Evolutionary conservation across 1,139 yeast genomes (phyloP), one percentile per base, ranked within the genome.

Genomic region (Saccharomycopsis crataegensis): DNA sequence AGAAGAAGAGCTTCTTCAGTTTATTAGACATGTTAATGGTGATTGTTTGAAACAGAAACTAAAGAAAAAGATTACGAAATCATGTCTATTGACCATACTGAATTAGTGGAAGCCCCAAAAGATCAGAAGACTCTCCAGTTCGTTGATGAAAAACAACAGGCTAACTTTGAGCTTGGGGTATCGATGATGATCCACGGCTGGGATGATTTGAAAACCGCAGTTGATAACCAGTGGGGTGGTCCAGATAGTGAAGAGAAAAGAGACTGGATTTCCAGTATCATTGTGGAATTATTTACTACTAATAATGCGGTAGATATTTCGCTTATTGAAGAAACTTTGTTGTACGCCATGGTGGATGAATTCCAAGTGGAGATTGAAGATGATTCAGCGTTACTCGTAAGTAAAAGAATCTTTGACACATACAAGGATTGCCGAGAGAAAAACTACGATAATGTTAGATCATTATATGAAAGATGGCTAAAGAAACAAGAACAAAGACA

Each of bases 201-300:
- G 99, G 95, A 89, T 58, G 93, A 87, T 47, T 74, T 93, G 55
- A 77, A 79, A 51, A 84, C 88, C 1, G 99, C 99, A 0, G 99
- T 94, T n/a, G 95, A 82, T n/a, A 88, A 87, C 65, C 74, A 77
- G 43, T 93, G 99, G 99, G 99, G 99, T 57, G 99, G 99, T 1
- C 81, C 96, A 14, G 87, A 87, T 48, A 85, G 96, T 11, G 79
- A 77, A 0, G 98, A 88, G 49, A 93, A 93, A 68, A 78, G 99
- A 64, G 99, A 93, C 66, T 94, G 99, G 99, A 77, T 91, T 58
- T 82, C 90, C 3, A 96, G 90, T 5, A 74, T 87, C 17, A 79
- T 91, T 2, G 80, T 89, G 47, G 98, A 90, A 45, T 73, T 90
- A 54, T 93, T 91, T 64, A 78, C 76, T 49, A 67, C 70, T 17